A percentile compares a stretch with the other conserved stretches of the same genome.
Conservation (phyloP, 2,329 filamentous ascomycete species). For the Penicillium glabrum region DNA sequence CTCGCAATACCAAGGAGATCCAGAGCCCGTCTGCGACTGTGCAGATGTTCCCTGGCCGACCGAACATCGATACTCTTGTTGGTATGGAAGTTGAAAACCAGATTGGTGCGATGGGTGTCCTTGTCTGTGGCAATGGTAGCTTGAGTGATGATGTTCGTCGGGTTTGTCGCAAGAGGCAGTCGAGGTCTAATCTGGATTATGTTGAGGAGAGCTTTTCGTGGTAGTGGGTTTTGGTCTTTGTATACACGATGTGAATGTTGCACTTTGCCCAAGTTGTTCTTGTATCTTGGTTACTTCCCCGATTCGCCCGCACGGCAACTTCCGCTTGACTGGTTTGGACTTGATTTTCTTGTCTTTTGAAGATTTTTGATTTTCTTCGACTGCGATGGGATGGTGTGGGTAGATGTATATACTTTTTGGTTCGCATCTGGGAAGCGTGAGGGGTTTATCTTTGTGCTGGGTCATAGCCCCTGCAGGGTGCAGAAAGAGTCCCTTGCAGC, state of each 20-base stretch:
- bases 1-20: slow-evolving; percentile 79
- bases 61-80: slow-evolving; percentile 77
- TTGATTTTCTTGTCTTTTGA: too few species aligned
- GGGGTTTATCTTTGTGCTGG: too few species aligned
- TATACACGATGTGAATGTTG: neutral
- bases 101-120: slow-evolving; percentile 84
- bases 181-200: slow-evolving; percentile 66
- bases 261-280: neutral
- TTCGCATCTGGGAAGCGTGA: too few species aligned
- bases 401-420: too few species aligned
- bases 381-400: too few species aligned
- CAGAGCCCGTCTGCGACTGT: slow-evolving; percentile 74
- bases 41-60: slow-evolving; percentile 87
- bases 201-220: slow-evolving; percentile 71
- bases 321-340: too few species aligned
- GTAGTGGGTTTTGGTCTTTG: slow-evolving; percentile 24
- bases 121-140: slow-evolving; percentile 73
- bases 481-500: neutral
- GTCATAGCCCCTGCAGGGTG: neutral
- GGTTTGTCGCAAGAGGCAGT: slow-evolving; percentile 64
- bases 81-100: slow-evolving; percentile 78
- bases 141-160: slow-evolving; percentile 73
- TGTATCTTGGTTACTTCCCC: too few species aligned
- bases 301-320: too few species aligned
- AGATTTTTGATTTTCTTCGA: too few species aligned